These are phyloP conservation scores for Naumovozyma castellii DNA, from an alignment of 805 yeast genomes.

Conservation along the genomic window DNA sequence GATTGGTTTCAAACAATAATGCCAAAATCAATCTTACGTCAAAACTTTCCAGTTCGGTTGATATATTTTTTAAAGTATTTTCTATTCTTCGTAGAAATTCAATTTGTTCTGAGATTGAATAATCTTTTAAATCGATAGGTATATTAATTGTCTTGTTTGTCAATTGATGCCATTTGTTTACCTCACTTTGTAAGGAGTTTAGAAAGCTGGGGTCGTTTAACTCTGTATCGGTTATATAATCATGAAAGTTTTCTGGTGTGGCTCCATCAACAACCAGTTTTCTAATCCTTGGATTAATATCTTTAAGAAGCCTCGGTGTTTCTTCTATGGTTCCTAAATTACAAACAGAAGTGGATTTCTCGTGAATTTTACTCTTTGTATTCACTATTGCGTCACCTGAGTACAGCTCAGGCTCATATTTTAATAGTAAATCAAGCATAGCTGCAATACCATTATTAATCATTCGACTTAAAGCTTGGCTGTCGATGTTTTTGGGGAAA, in stretches of 20 bases:
- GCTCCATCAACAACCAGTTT: constrained; percentile 33
- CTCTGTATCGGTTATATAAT: constrained; percentile 30
- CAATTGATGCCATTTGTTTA: constrained; percentile 64
- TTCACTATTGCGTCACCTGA: constrained; percentile 31
- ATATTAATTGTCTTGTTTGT: constrained; percentile 40
- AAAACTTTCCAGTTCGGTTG: constrained; percentile 45
- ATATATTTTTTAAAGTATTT: constrained; percentile 43
- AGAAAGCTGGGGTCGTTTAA: constrained; percentile 46
- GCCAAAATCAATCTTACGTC: constrained; percentile 51
- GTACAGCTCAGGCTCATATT: constrained; percentile 7
- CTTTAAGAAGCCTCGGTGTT: constrained; percentile 49
- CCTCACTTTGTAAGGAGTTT: constrained; percentile 60
- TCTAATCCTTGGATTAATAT: constrained; percentile 44
- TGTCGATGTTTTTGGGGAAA: constrained; percentile 25
- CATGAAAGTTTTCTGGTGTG: constrained; percentile 13
- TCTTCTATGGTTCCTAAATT: constrained; percentile 60
- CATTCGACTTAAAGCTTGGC: constrained; percentile 49
- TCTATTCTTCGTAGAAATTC: constrained; percentile 74
- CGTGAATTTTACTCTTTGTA: constrained; percentile 57
- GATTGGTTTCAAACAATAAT: constrained; percentile 55
- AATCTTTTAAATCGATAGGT: constrained; percentile 44
- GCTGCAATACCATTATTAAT: constrained; percentile 59
- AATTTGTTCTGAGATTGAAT: constrained; percentile 55
- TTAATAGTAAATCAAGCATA: constrained; percentile 45
- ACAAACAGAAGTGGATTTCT: constrained; percentile 55